These are phyloP conservation scores for Apiospora pterosperma DNA, from an alignment of 2,329 filamentous ascomycete genomes.

Conservation along the genomic window DNA sequence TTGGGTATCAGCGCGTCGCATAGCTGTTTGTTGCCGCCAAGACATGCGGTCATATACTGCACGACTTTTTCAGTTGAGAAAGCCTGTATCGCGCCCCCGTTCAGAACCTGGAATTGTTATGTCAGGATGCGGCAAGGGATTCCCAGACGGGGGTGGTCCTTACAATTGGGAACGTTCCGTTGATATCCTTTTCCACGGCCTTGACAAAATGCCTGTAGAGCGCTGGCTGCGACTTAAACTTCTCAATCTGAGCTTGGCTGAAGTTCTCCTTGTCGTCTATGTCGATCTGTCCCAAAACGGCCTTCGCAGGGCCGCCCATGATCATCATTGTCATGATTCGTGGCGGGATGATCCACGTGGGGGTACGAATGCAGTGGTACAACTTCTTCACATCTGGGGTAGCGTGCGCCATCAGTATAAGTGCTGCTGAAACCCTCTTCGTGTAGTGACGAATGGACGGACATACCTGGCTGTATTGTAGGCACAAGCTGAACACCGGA, in stretches of 20 bases:
- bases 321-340: constrained; percentile 33
- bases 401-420: neutral
- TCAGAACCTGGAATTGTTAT: constrained; percentile 28
- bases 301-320: constrained; percentile 31
- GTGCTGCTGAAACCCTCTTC: neutral
- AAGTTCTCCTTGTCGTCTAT: constrained; percentile 42
- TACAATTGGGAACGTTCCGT: constrained; percentile 40
- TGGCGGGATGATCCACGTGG: constrained; percentile 39
- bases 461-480: constrained; percentile 41
- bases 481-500: constrained; percentile 53
- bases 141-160: constrained; percentile 9
- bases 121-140: constrained; percentile 7
- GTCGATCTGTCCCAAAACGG: constrained; percentile 34
- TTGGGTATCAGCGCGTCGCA: constrained; percentile 48
- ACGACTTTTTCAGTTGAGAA: constrained; percentile 37
- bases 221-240: constrained; percentile 41
- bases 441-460: neutral
- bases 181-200: constrained; percentile 42
- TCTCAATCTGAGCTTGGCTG: constrained; percentile 39
- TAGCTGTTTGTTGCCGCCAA: constrained; percentile 46
- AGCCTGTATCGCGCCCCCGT: constrained; percentile 37
- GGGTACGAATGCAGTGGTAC: constrained; percentile 38
- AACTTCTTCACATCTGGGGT: constrained; percentile 33
- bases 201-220: constrained; percentile 46
- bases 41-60: constrained; percentile 44